Conservation (phyloP, 2,329 filamentous ascomycete genomes). For the Chrysoporthe puriensis region DNA sequence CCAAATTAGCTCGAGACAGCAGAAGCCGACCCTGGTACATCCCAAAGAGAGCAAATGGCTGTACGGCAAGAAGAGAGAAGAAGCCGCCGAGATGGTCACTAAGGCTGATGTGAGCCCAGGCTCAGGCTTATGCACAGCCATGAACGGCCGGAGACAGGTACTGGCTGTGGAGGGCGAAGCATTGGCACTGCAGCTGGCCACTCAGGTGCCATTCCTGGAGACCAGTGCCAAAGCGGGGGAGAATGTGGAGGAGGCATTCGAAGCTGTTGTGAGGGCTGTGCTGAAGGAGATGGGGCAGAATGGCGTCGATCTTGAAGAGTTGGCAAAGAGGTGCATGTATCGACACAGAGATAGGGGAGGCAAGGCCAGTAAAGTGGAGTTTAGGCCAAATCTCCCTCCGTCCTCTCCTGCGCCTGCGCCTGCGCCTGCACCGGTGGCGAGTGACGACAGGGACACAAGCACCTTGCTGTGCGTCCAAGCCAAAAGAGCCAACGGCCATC, state of each 20-base stretch:
- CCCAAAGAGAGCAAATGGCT: not conserved
- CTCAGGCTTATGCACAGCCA: not conserved
- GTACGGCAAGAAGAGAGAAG: not conserved
- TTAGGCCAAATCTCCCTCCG: not conserved
- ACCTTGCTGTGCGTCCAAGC: not conserved
- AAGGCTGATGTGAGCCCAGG: not conserved
- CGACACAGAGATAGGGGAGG: no score
- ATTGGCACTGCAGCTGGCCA: constrained; percentile 65
- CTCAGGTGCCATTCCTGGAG: constrained; percentile 71
- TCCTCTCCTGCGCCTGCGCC: not conserved
- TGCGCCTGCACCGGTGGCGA: not conserved
- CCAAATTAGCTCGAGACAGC: no score
- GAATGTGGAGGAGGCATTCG: constrained; percentile 68
- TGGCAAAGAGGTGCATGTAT: not conserved
- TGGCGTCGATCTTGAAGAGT: not conserved
- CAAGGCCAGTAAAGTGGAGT: no score
- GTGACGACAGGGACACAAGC: not conserved
- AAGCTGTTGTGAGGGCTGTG: constrained; percentile 33
- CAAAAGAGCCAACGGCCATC: not conserved
- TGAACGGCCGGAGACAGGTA: constrained; percentile 41
- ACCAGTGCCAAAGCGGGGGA: constrained; percentile 72
- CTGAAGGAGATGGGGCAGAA: constrained; percentile 31
- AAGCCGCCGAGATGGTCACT: not conserved
- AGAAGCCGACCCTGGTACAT: not conserved
- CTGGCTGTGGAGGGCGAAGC: constrained; percentile 52